These are phyloP conservation scores for Tanacetum coccineum DNA, from an alignment of 129 eudicot genomes.

Conservation along the genomic window DNA sequence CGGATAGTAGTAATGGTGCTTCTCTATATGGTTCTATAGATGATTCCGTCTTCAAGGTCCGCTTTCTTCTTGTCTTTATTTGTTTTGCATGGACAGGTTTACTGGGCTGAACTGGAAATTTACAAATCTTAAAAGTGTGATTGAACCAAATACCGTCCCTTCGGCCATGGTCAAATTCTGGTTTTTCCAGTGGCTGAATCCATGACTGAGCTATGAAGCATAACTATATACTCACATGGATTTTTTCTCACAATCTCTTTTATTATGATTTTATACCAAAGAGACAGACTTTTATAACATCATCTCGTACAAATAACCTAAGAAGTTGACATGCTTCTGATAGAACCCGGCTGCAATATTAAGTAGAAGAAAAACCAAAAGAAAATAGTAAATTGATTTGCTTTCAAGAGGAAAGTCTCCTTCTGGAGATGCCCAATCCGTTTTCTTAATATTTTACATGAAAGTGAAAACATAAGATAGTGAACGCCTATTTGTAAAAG, in stretches of 20 bases:
- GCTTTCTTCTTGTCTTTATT: neutral
- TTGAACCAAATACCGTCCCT: neutral
- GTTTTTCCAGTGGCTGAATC: neutral
- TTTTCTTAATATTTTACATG: too few relatives aligned
- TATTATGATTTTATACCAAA: neutral
- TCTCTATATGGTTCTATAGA: conserved; percentile 36
- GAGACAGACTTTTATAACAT: neutral
- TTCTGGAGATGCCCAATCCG: too few relatives aligned
- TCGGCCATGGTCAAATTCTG: neutral
- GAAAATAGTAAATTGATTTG: too few relatives aligned
- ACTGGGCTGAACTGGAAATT: neutral
- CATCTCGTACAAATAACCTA: neutral
- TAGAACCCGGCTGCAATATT: too few relatives aligned
- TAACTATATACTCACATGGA: neutral
- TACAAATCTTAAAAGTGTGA: neutral
- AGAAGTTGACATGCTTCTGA: neutral
- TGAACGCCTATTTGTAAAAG: too few relatives aligned
- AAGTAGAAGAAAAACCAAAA: too few relatives aligned
- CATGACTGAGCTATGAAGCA: neutral
- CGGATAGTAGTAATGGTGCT: conserved; percentile 25
- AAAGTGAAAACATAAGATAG: too few relatives aligned
- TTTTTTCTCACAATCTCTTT: neutral
- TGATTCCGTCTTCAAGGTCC: conserved; percentile 71
- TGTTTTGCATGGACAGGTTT: conserved; percentile 5
- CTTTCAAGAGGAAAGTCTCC: too few relatives aligned